Conservation (phyloP, 2,329 filamentous ascomycete species). For the Hypoxylon sp. region DNA sequence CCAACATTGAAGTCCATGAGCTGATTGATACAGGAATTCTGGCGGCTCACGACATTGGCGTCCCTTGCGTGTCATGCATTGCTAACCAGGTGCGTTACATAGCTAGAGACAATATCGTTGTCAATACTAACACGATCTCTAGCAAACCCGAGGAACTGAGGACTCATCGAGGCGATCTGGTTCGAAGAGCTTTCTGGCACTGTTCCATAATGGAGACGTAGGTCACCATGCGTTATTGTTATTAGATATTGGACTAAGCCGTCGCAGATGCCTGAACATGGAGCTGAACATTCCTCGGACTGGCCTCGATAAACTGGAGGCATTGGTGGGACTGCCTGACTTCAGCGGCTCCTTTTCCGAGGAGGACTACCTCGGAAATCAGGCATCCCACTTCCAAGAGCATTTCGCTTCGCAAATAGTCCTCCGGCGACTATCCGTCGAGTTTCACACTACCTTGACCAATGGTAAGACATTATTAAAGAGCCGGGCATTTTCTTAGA, state of each 20-base stretch:
- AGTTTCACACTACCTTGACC: slow-evolving; percentile 60
- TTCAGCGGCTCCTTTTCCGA: slow-evolving; percentile 58
- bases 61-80: slow-evolving; percentile 65
- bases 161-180: slow-evolving; percentile 57
- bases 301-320: slow-evolving; percentile 61
- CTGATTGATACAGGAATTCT: slow-evolving; percentile 59
- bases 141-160: slow-evolving; percentile 55
- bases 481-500: too few species aligned
- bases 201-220: slow-evolving; percentile 64
- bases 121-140: slow-evolving; percentile 23
- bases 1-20: slow-evolving; percentile 1
- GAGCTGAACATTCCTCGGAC: slow-evolving; percentile 66
- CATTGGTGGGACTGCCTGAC: slow-evolving; percentile 61
- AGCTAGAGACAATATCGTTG: background rate
- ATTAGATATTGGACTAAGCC: slow-evolving; percentile 25
- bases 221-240: slow-evolving; percentile 21
- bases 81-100: slow-evolving; percentile 61
- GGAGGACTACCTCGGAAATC: slow-evolving; percentile 57
- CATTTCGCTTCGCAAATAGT: slow-evolving; percentile 68
- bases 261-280: slow-evolving; percentile 59
- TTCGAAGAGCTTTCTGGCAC: slow-evolving; percentile 64
- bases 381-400: slow-evolving; percentile 62
- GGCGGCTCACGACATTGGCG: slow-evolving; percentile 63
- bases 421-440: slow-evolving; percentile 59
- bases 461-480: slow-evolving; percentile 53